phyloP scores from a whole-genome alignment of 345 rosid species.

The Ailanthus altissimus region DNA sequence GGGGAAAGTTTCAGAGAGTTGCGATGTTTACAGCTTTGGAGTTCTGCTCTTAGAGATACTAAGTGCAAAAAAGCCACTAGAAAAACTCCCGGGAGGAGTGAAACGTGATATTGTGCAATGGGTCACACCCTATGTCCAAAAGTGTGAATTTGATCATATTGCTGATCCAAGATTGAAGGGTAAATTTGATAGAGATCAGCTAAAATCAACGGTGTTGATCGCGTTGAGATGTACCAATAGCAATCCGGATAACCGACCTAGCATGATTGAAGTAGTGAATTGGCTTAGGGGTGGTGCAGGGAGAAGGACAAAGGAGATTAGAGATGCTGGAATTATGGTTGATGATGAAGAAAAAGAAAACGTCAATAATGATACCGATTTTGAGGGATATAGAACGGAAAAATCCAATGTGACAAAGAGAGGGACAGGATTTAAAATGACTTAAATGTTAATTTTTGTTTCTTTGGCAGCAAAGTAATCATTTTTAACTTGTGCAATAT shows the following conservation, averaged over 20 bases:
- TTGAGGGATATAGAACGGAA: conserved; percentile 23
- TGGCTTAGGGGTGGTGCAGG: conserved; percentile 45
- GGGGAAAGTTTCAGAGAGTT: conserved; percentile 67
- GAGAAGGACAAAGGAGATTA: conserved; percentile 33
- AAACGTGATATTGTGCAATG: conserved; percentile 63
- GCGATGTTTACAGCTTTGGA: conserved; percentile 75
- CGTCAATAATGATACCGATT: conserved; percentile 11
- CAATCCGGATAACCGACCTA: conserved; percentile 54
- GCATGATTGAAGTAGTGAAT: conserved; percentile 54
- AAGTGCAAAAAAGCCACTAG: conserved; percentile 56
- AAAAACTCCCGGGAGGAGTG: conserved; percentile 55
- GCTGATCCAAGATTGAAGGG: conserved; percentile 57
- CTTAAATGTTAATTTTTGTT: conserved; percentile 16
- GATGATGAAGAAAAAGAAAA: conserved; percentile 21
- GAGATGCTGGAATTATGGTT: conserved; percentile 11
- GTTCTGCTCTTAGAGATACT: conserved; percentile 57
- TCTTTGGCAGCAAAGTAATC: background rate
- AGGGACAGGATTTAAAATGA: background rate
- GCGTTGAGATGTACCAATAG: conserved; percentile 51
- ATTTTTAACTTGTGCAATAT: conserved; percentile 1
- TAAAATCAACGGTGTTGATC: conserved; percentile 37
- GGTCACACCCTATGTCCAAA: conserved; percentile 55
- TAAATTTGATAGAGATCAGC: conserved; percentile 38
- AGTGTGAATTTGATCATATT: conserved; percentile 49
- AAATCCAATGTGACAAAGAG: conserved; percentile 6